A percentile compares a stretch with the other conserved stretches of the same genome.
These are phyloP conservation scores for Calocybe cyanea DNA, from an alignment of 768 basidiomycete species.

Conservation along the genomic window DNA sequence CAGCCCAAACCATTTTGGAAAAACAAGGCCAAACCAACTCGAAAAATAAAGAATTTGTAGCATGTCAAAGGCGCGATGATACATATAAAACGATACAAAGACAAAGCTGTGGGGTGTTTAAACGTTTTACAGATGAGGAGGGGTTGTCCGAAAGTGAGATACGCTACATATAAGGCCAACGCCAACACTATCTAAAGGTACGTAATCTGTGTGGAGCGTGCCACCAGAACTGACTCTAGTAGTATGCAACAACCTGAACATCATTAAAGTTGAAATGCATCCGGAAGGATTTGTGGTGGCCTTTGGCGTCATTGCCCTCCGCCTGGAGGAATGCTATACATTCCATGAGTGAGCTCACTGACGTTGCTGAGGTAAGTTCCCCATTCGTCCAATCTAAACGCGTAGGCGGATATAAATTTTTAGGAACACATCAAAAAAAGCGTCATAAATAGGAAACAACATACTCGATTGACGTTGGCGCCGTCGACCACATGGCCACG, in stretches of 20 bases:
- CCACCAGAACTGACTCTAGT: no score
- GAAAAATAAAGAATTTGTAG: no score
- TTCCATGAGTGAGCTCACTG: slow-evolving; percentile 32
- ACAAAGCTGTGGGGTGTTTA: no score
- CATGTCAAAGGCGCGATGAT: no score
- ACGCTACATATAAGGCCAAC: neutral
- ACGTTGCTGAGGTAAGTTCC: slow-evolving; percentile 39
- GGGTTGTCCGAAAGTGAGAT: neutral
- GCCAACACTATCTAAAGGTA: no score
- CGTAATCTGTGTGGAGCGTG: no score
- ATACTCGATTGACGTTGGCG: slow-evolving; percentile 65
- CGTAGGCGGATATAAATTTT: neutral
- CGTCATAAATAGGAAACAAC: slow-evolving; percentile 19
- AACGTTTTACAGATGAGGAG: no score
- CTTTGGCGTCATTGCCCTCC: neutral
- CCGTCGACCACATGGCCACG: slow-evolving; percentile 66
- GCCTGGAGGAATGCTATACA: slow-evolving; percentile 6
- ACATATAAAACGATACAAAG: no score
- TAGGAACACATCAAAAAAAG: neutral
- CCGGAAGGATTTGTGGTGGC: no score
- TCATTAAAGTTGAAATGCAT: no score
- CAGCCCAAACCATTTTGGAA: no score
- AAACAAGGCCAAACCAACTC: no score
- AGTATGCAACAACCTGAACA: neutral
- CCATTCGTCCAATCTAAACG: slow-evolving; percentile 44